These are phyloP conservation scores for Coemansia sp. DNA, from an alignment of 192 early-diverging fungal species.

Conservation along the genomic window DNA sequence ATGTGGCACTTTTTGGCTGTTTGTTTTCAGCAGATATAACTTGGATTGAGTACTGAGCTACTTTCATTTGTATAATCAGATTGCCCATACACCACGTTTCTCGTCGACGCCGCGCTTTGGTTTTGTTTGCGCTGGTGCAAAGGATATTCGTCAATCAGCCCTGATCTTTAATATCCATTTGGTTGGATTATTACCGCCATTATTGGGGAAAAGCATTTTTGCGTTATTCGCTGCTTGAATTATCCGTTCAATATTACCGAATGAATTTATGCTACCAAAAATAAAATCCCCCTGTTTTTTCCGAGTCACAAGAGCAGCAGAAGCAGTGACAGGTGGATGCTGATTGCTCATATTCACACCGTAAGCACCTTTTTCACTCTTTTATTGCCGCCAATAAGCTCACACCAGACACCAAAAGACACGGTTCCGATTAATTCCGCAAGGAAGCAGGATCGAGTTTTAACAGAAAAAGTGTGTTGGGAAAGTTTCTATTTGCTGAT, in stretches of 20 bases:
- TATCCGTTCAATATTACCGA: not conserved
- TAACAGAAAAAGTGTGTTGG: not conserved
- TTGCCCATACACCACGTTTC: not conserved
- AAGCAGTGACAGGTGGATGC: not conserved
- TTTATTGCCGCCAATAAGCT: not conserved
- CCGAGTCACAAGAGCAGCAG: not conserved
- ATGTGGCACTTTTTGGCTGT: not conserved
- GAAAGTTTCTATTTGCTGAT: not conserved
- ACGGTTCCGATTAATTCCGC: slow-evolving; percentile 8
- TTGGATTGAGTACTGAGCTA: not conserved
- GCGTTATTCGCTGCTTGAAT: not conserved
- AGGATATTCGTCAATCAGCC: not conserved
- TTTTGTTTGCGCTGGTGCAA: not conserved
- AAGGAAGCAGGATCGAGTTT: not conserved
- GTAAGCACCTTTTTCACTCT: not conserved
- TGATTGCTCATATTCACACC: not conserved
- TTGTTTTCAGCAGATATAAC: not conserved
- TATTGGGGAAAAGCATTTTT: too few species aligned
- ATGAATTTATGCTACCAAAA: not conserved
- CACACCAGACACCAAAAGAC: not conserved
- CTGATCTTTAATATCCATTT: not conserved
- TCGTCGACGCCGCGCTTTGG: not conserved
- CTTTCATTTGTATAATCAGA: not conserved
- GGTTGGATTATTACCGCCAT: not conserved
- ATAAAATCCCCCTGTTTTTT: not conserved